Evolutionary conservation across 441 rosid genomes (phyloP).

Genomic region (Euphorbia celastroides): DNA sequence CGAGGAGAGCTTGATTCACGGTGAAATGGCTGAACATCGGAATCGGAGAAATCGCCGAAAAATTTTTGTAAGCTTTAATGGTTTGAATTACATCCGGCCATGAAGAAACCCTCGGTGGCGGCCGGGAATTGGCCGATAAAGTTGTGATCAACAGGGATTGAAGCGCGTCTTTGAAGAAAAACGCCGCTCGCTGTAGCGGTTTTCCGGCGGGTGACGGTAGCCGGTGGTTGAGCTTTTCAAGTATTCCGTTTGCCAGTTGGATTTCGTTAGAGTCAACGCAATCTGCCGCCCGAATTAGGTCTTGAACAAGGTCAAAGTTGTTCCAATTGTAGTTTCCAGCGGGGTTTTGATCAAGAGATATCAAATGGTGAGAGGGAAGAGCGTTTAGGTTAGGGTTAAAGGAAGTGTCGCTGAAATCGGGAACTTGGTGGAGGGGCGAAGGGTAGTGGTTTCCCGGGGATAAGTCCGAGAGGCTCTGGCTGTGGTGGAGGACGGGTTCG

Average conservation of each 20-base stretch:
- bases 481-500: slow-evolving; percentile 32
- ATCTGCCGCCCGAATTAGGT: slow-evolving; percentile 68
- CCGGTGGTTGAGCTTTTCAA: slow-evolving; percentile 70
- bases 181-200: slow-evolving; percentile 82
- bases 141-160: slow-evolving; percentile 34
- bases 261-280: slow-evolving; percentile 73
- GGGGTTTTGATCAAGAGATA: slow-evolving; percentile 20
- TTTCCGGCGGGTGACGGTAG: slow-evolving; percentile 55
- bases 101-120: slow-evolving; percentile 28
- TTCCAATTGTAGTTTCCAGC: slow-evolving; percentile 14
- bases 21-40: slow-evolving; percentile 89
- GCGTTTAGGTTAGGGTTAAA: slow-evolving; percentile 7
- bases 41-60: slow-evolving; percentile 69
- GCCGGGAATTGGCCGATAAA: slow-evolving; percentile 32
- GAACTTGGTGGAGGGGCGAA: slow-evolving; percentile 23
- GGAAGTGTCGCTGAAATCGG: slow-evolving; percentile 33
- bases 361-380: slow-evolving; percentile 7
- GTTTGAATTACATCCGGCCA: slow-evolving; percentile 74
- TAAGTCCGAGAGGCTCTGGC: slow-evolving; percentile 38
- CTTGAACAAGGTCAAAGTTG: slow-evolving; percentile 57
- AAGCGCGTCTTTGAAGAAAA: slow-evolving; percentile 82
- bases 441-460: slow-evolving; percentile 25
- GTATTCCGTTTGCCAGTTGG: slow-evolving; percentile 63
- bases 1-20: slow-evolving; percentile 77
- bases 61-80: slow-evolving; percentile 62